Percentiles rank a stretch among this genome's conserved stretches.
Evolutionary conservation across 2,329 filamentous ascomycete species (phyloP).

Genomic region (Clonostachys chloroleuca): DNA sequence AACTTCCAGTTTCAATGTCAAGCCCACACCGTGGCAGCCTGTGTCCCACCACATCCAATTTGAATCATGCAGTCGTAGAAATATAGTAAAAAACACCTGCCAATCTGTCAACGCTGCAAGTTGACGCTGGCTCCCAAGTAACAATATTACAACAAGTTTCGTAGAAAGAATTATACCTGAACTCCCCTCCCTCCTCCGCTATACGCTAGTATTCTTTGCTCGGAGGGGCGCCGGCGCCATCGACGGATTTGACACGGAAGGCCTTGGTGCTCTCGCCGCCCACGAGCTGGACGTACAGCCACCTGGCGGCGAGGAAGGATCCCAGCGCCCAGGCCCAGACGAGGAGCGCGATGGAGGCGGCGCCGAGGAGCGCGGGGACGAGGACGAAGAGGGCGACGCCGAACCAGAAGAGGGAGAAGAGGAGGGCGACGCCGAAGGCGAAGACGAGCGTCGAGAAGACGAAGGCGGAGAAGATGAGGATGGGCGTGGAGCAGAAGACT

Average conservation of each 20-base stretch:
- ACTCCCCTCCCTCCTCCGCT: slow-evolving; percentile 6
- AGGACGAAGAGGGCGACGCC: slow-evolving; percentile 64
- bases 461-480: slow-evolving; percentile 67
- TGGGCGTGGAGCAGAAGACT: slow-evolving; percentile 60
- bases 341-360: slow-evolving; percentile 55
- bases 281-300: slow-evolving; percentile 32
- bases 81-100: too few species aligned
- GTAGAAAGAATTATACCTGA: slow-evolving; percentile 9
- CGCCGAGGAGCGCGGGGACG: slow-evolving; percentile 63
- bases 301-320: slow-evolving; percentile 46
- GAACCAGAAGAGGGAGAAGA: slow-evolving; percentile 65
- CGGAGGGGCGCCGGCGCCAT: too few species aligned
- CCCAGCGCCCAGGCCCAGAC: slow-evolving; percentile 65
- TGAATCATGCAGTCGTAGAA: too few species aligned
- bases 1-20: too few species aligned
- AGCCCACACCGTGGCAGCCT: too few species aligned
- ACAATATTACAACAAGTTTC: too few species aligned
- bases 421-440: slow-evolving; percentile 54
- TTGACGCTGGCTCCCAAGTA: too few species aligned
- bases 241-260: too few species aligned
- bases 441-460: slow-evolving; percentile 57
- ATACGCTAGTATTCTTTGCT: slow-evolving; percentile 3
- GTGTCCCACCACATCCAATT: too few species aligned
- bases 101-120: too few species aligned
- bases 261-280: slow-evolving; percentile 9